Evolutionary conservation across 352 stramenopile species (phyloP).

Genomic region (Phytophthora cryptogea): DNA sequence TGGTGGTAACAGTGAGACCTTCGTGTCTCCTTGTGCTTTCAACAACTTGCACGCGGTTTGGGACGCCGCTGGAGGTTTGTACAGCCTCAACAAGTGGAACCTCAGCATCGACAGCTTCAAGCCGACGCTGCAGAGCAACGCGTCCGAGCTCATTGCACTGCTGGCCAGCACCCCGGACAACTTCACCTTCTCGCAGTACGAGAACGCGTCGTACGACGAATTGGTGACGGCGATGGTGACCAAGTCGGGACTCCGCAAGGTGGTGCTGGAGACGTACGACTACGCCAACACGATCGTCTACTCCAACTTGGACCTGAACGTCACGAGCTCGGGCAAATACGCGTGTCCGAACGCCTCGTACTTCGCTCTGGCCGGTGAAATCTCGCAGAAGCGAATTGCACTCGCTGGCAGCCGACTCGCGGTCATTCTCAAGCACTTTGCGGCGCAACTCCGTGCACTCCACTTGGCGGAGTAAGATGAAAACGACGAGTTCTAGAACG

Average conservation of each 20-base stretch:
- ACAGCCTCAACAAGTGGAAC: constrained; percentile 60
- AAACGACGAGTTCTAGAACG: no score
- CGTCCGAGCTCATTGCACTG: constrained; percentile 49
- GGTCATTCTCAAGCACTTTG: constrained; percentile 61
- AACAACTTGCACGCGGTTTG: constrained; percentile 73
- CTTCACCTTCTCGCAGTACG: constrained; percentile 49
- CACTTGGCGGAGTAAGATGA: constrained; percentile 33
- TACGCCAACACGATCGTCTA: constrained; percentile 52
- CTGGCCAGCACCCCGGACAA: constrained; percentile 37
- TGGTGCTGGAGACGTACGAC: constrained; percentile 53
- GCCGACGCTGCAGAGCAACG: constrained; percentile 38
- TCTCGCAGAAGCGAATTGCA: constrained; percentile 56
- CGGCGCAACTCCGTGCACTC: constrained; percentile 46
- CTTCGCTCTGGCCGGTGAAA: constrained; percentile 31
- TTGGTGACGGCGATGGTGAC: constrained; percentile 39
- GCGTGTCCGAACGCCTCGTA: constrained; percentile 46
- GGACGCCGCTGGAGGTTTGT: constrained; percentile 58
- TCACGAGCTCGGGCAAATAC: constrained; percentile 24
- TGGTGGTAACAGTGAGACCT: constrained; percentile 66
- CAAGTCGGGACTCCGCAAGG: constrained; percentile 33
- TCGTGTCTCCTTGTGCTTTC: constrained; percentile 49
- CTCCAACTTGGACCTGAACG: constrained; percentile 38
- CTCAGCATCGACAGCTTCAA: constrained; percentile 33
- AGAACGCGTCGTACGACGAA: constrained; percentile 34
- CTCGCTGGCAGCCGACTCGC: constrained; percentile 58